These are phyloP conservation scores for Lyophyllum atratum DNA, from an alignment of 768 basidiomycete species.

Conservation along the genomic window DNA sequence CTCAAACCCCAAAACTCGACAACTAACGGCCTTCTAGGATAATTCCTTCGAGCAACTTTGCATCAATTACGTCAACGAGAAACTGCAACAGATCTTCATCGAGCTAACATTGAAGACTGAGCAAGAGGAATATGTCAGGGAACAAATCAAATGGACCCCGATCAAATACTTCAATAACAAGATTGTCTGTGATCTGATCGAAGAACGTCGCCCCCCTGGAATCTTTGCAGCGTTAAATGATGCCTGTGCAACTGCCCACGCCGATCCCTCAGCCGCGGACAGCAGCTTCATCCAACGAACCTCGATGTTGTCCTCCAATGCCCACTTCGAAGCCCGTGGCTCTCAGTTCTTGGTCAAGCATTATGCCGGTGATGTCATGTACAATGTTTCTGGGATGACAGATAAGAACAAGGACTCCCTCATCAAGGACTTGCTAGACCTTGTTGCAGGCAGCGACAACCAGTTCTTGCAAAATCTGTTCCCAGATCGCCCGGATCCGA, in stretches of 20 bases:
- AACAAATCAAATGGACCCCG: constrained; percentile 99
- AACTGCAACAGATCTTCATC: constrained; percentile 99
- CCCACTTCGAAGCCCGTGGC: constrained; percentile 95
- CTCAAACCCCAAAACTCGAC: not conserved
- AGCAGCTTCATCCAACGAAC: constrained; percentile 95
- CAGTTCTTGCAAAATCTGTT: constrained; percentile 87
- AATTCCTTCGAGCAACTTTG: constrained; percentile 98
- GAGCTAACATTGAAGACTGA: constrained; percentile 98
- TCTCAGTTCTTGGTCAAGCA: constrained; percentile 94
- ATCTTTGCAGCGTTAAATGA: constrained; percentile 98
- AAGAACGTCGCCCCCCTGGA: constrained; percentile 94
- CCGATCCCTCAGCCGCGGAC: constrained; percentile 94
- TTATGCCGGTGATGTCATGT: constrained; percentile 98
- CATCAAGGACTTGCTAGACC: constrained; percentile 91
- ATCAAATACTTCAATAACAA: constrained; percentile 99
- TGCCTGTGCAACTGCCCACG: constrained; percentile 98
- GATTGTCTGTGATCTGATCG: constrained; percentile 97
- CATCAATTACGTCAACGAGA: constrained; percentile 99
- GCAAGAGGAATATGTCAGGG: constrained; percentile 98
- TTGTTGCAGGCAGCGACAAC: constrained; percentile 79
- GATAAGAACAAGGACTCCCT: constrained; percentile 99
- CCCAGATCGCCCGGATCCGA: constrained; percentile 93
- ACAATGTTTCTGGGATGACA: constrained; percentile 97
- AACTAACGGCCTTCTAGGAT: constrained; percentile 50
- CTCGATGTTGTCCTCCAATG: constrained; percentile 75